These are phyloP conservation scores for Brassica juncea DNA, from an alignment of 345 rosid species.

Conservation along the genomic window DNA sequence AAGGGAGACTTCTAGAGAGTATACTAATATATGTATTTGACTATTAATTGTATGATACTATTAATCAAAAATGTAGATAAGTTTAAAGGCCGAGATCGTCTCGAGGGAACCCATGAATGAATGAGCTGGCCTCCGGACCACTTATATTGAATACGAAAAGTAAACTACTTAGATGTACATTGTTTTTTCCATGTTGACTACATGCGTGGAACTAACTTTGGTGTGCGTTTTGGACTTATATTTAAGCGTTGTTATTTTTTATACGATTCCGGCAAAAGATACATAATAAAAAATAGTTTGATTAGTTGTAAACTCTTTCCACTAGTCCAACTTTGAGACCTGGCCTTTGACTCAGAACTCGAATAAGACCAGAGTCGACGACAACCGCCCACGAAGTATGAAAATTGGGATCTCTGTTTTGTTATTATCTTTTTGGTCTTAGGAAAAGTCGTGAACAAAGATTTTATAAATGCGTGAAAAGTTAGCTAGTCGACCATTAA, in stretches of 20 bases:
- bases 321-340: conserved; percentile 26
- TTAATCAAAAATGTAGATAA: background rate
- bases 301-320: background rate
- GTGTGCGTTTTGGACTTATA: conserved; percentile 6
- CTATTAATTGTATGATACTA: conserved; percentile 8
- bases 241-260: background rate
- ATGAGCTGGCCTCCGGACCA: conserved; percentile 38
- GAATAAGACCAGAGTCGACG: conserved; percentile 13
- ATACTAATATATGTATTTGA: conserved; percentile 4
- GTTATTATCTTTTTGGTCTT: conserved; percentile 2
- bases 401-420: conserved; percentile 22
- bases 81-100: background rate
- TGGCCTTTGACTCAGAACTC: conserved; percentile 27
- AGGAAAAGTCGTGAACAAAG: conserved; percentile 11
- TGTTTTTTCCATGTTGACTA: conserved; percentile 18
- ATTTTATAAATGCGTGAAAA: background rate
- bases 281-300: background rate
- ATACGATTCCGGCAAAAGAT: background rate
- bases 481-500: background rate
- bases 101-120: conserved; percentile 16
- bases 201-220: conserved; percentile 15
- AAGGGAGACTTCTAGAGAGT: background rate
- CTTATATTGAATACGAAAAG: conserved; percentile 15
- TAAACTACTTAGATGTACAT: conserved; percentile 2
- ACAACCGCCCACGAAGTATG: conserved; percentile 38